Conservation (phyloP, 108 stramenopile species). For the Skeletonema costatum region DNA sequence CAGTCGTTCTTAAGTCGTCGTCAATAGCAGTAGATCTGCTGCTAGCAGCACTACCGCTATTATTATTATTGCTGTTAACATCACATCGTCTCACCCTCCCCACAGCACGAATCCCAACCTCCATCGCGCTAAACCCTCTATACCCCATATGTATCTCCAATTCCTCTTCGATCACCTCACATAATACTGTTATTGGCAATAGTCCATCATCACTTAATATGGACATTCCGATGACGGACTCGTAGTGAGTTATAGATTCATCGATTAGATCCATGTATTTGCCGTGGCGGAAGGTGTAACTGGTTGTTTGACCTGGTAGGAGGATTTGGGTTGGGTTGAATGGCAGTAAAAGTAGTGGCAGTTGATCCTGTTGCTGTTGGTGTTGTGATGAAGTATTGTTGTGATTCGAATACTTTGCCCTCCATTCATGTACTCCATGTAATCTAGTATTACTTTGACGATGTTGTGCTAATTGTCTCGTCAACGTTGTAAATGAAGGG, state of each 20-base stretch:
- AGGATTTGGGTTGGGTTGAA: constrained; percentile 28
- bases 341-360: constrained; percentile 35
- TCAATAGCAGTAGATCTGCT: not conserved
- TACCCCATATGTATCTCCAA: constrained; percentile 26
- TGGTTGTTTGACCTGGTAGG: constrained; percentile 39
- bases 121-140: constrained; percentile 34
- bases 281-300: constrained; percentile 31
- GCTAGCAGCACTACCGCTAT: not conserved
- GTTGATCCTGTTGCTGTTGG: not conserved
- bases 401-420: constrained; percentile 22
- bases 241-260: constrained; percentile 33
- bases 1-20: constrained; percentile 1
- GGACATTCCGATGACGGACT: constrained; percentile 35
- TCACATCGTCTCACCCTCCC: constrained; percentile 14
- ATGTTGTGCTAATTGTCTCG: not conserved
- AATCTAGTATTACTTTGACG: not conserved
- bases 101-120: constrained; percentile 38
- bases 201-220: constrained; percentile 32
- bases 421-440: constrained; percentile 37
- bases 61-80: not conserved
- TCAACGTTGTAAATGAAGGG: too few relatives aligned
- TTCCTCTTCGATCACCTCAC: constrained; percentile 41
- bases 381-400: not conserved
- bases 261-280: constrained; percentile 49
- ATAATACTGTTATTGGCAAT: constrained; percentile 28